Evolutionary conservation across 1,139 yeast species (phyloP), one percentile per base, ranked within the genome.

Genomic region (Saccharomycopsis phalli): DNA sequence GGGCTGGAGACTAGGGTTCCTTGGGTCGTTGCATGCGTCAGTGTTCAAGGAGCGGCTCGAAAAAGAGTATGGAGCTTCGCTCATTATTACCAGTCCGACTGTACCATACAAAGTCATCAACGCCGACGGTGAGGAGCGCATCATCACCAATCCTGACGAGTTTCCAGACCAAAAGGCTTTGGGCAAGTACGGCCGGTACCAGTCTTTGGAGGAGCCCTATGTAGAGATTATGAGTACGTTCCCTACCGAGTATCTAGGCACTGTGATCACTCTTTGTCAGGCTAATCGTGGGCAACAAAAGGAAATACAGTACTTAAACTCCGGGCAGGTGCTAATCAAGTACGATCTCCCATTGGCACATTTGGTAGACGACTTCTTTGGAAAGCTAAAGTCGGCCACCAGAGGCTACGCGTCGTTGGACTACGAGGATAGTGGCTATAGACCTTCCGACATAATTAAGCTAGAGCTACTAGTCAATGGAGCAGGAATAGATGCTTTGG

Each of bases 1-100:
- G 53, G 98, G 98, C 23, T 91, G 98, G 98, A 74, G 97, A 57
- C 63, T 91, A 30, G 98, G 98, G 1, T 91, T 91, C 55, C 63
- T 91, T 36, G 98, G 98, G 0, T 86, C 96, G 0, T 62, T 91
- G 28, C 98, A 91, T 65, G 96, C 97, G 0, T 80, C 94, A 16
- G 97, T 91, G 2, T 91, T 91, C 60, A 81, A 83, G 51, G 96
- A 91, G 53, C 65, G 98, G 40, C 65, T 91, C 45, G 94, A 87
- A 51, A 83, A 81, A 48, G 98, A 91, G 56, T 91, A 91, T 54
- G 97, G 97, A 3, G 88, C 95, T 2, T 81, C 84, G 46, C 72
- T 91, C 49, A 87, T 91, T 49, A 78, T 91, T 46, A 91, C 98
- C 0, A 88, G 95, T 2, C 97, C 98, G 1, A 88, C 97, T 0